Evolutionary conservation across 345 rosid genomes (phyloP), one percentile per base, ranked within the genome.

Genomic region (Cochlearia excelsa): DNA sequence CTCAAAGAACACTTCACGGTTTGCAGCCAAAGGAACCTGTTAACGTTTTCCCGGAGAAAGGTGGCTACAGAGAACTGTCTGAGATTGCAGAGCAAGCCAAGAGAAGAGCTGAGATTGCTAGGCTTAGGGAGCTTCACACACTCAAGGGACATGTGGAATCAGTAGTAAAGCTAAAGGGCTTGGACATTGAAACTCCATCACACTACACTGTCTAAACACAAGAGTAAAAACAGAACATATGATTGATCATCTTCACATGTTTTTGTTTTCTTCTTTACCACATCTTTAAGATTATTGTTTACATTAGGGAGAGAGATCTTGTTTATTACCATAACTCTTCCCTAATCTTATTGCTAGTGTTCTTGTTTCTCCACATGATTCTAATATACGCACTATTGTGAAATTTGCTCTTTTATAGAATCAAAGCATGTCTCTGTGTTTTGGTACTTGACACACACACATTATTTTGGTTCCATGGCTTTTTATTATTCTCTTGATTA

Each of bases 51-150:
- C 63, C 66, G 26, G 90, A 90, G 54, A 82, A 81, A 78, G 81
- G 62, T 70, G 80, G 79, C 70, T 82, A 84, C 57, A 78, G 86
- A 50, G 98, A 92, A 70, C 81, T 88, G 26, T 86, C 98, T 3
- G 98, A 92, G 82, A 88, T 92, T 6, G 97, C 98, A 1, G 98
- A 92, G 75, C 96, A 91, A 81, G 98, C 98, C 41, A 91, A 84
- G 83, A 76, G 96, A 16, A 77, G 98, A 26, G 98, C 98, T 3
- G 98, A 92, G 88, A 81, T 92, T 29, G 96, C 98, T 38, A 87
- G 96, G 85, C 86, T 88, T 56, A 74, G 93, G 49, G 96, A 88
- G 82, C 85, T 88, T 51, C 88, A 80, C 68, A 88, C 96, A 0
- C 78, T 88, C 63, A 88, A 85, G 70, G 96, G 96, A 2, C 96